Base-by-base conservation (phyloP, 352 stramenopile genomes). In the Pythium pectinolyticum region DNA sequence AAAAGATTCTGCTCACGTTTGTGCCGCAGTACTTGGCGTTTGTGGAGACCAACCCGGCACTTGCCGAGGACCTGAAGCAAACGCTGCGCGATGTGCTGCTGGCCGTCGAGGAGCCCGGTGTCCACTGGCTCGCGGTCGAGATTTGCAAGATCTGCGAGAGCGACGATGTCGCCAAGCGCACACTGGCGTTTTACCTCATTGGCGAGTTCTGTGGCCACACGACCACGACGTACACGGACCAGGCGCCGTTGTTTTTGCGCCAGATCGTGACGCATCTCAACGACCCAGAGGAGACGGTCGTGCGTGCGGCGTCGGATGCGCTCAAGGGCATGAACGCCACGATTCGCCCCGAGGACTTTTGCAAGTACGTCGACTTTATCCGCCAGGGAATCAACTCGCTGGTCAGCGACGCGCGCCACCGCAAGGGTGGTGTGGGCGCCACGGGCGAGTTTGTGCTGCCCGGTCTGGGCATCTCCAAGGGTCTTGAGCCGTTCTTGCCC, bases 221-320 rank as follows among this genome's bases (percentile, higher is more conserved):
- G 19, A 73, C 71, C 24, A 79, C 81, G 22, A 84, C 96, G 57
- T 99, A 98, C 72, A 89, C 89, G 27, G 94, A 98, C 39, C 83
- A 98, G 74, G 82, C 98, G n/a, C 84, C 95, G 27, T 82, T 98
- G 14, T 97, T 99, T 48, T 77, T 99, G 51, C 93, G 97, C 51
- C 95, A 99, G 68, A 88, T 99, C 50, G 70, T 99, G 31, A 75
- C 96, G 65, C 94, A 97, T 54, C 74, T 99, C n/a, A 98, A 98
- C 70, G 97, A 99, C 63, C 65, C 86, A 15, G 92, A 98, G 43
- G 57, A 75, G 9, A 53, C 72, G 0, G 95, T 99, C 17, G 79
- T 99, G 39, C 79, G 91, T 65, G 89, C 90, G 5, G 89, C 91
- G 11, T 94, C 91, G 41, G 68, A 82, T 27, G 94, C 97, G 14